Evolutionary conservation across 2,329 filamentous ascomycete species (phyloP), one percentile per base, ranked within the genome.

Genomic region (Colletotrichum cereale): DNA sequence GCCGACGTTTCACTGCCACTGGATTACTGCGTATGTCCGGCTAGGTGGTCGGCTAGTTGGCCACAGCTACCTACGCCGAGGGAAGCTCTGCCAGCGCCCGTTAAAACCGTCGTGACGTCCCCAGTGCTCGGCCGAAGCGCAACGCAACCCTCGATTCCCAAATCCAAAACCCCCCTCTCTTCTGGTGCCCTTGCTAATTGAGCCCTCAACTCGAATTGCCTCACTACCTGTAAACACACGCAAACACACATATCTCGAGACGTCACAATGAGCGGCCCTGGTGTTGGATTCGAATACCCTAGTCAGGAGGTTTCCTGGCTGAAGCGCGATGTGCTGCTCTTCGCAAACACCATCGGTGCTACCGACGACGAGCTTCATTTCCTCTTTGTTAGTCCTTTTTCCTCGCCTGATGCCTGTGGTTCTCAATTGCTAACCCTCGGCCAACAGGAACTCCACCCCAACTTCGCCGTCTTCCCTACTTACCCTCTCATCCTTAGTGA

Each of bases 331-430:
- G 90, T 91, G 44, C 87, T 98, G 73, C 90, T 98, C 73, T 98
- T 98, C 81, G 95, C 95, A 76, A 92, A 92, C 82, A 96, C 92
- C 84, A 96, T 98, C 80, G 95, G 95, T 67, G 91, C 88, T 79
- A 96, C 90, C 16, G 87, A 88, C n/a, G 91, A 97, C 76, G 95
- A 98, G 86, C 89, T 97, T 78, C 94, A 97, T 80, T 97, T 96
- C 80, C 91, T 97, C 83, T 98, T 95, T 78, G 94, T 96, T 86
- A 72, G 88, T 79, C 47, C 26, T 44, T 61, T 29, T n/a, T 47
- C 26, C 12, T 57, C 38, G 53, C 11, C 60, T 38, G 38, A 29
- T 48, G n/a, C 40, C 42, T 31, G 24, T 24, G 16, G 42, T 50
- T 53, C 16, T 60, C 57, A 14, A 61, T 36, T 61, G 36, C 38